Conservation (phyloP, 192 early-diverging fungal species). For the Podila verticillata region DNA sequence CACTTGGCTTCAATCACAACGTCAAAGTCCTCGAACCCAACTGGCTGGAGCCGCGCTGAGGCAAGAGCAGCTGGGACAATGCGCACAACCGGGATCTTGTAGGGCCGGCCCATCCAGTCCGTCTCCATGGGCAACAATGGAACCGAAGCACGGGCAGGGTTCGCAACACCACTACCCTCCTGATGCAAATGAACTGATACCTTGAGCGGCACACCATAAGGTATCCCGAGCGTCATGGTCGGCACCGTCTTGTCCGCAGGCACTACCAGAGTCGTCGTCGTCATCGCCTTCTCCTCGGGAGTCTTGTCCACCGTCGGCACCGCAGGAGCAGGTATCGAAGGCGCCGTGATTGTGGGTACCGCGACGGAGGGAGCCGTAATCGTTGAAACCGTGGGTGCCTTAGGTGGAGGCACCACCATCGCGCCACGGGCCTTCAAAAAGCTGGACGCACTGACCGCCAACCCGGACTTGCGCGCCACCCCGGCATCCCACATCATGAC, state of each 20-base stretch:
- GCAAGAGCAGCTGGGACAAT: neutral
- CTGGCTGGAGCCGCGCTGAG: too few relatives aligned
- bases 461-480: conserved; percentile 16
- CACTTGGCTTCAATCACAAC: conserved; percentile 2
- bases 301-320: neutral
- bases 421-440: conserved; percentile 1
- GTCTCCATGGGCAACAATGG: too few relatives aligned
- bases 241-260: too few relatives aligned
- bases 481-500: conserved; percentile 73
- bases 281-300: too few relatives aligned
- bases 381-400: neutral
- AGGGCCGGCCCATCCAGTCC: conserved; percentile 9
- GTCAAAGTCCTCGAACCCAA: neutral
- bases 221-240: too few relatives aligned
- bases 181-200: too few relatives aligned
- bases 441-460: conserved; percentile 20
- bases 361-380: neutral
- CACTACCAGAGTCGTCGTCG: too few relatives aligned
- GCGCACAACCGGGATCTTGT: neutral
- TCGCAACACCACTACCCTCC: too few relatives aligned
- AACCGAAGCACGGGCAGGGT: neutral
- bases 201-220: too few relatives aligned
- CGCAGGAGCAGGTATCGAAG: neutral
- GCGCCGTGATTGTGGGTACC: neutral
- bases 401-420: neutral